Base-by-base conservation (phyloP, 148 eudicot genomes). In the Euryodendron excelsum region DNA sequence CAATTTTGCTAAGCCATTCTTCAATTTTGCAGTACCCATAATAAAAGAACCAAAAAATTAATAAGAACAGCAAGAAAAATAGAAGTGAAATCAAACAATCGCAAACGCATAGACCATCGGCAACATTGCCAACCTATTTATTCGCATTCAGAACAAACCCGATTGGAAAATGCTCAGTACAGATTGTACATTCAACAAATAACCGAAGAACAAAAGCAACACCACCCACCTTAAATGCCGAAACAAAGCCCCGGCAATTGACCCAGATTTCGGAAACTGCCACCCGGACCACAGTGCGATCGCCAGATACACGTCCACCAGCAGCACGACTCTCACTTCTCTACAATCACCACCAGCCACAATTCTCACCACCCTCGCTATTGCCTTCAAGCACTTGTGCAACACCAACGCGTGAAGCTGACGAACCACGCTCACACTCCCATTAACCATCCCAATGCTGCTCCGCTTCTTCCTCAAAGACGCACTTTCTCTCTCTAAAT, bases 271-370 rank as follows among this genome's bases (percentile, higher is more conserved):
- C 2, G 94, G 97, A 78, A 94, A 94, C 91, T 94, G 98, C 97
- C 97, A 92, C 0, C 94, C 96, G 45, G 82, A 65, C 96, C 91
- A 91, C 78, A 92, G 56, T 1, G 56, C 87, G 34, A 81, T 48
- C 0, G 98, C 93, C 75, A 94, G 77, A 75, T 91, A 91, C 39
- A 94, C 96, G 82, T 94, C 97, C 39, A 94, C 90, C 75, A 94
- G 74, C 69, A 91, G 86, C 70, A 89, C 89, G 72, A 77, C 94
- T 88, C 94, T 77, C 61, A 80, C 63, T 8, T 84, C 88, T 30
- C 77, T 77, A 56, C 74, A 23, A 28, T 31, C 78, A n/a, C 76
- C 70, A 25, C 80, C 70, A 27, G 0, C 50, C 64, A 71, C 80
- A 71, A 84, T 68, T 11, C 82, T 56, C 34, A 87, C 75, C 14